Evolutionary conservation across 148 eudicot genomes (phyloP).

Genomic region (Arctostaphylos glauca): DNA sequence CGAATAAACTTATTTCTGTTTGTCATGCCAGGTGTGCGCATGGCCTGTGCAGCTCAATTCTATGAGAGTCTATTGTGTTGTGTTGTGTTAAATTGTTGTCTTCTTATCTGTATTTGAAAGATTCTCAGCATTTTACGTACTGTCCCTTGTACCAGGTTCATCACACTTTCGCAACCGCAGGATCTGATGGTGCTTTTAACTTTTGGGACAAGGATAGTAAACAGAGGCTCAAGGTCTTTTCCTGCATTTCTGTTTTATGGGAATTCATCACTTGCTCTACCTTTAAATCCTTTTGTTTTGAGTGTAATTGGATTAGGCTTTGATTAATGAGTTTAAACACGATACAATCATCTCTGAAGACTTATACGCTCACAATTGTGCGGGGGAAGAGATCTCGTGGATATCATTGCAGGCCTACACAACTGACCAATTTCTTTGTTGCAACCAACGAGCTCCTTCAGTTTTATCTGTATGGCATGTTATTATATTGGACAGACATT

Average conservation of each 20-base stretch:
- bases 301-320: not conserved
- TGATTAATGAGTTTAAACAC: not conserved
- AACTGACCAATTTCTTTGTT: not conserved
- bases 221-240: constrained; percentile 82
- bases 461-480: not conserved
- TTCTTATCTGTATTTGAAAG: constrained; percentile 3
- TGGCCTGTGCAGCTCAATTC: not conserved
- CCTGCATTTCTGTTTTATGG: not conserved
- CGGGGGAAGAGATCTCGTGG: not conserved
- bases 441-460: not conserved
- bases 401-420: not conserved
- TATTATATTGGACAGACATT: not conserved
- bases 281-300: not conserved
- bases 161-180: constrained; percentile 94
- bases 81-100: not conserved
- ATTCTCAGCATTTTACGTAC: not conserved
- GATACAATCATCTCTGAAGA: constrained; percentile 5
- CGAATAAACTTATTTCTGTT: not conserved
- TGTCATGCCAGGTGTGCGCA: not conserved
- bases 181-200: constrained; percentile 94
- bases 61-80: not conserved
- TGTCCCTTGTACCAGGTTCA: constrained; percentile 49
- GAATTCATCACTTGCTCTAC: not conserved
- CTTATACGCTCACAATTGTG: not conserved
- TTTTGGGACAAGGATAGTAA: constrained; percentile 99